Percentiles rank a stretch among this genome's conserved stretches.
These are phyloP conservation scores for Colletotrichum eleusines DNA, from an alignment of 2,329 filamentous ascomycete species.

Conservation along the genomic window DNA sequence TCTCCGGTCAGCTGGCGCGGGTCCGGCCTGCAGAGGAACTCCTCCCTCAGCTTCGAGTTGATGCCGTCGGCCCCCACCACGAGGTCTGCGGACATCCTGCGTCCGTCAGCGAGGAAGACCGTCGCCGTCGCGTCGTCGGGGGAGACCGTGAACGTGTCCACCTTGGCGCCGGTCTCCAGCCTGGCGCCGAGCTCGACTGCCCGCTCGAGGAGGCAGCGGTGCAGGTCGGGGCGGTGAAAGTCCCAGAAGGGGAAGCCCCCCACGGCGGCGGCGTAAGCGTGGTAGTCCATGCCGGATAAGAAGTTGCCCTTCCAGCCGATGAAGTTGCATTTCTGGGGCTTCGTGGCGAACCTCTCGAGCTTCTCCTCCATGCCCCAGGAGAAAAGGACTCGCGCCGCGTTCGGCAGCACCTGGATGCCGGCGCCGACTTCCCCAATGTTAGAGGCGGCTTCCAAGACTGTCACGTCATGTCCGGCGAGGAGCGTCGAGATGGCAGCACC, in stretches of 20 bases:
- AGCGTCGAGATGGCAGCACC: constrained; percentile 35
- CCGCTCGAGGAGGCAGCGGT: constrained; percentile 33
- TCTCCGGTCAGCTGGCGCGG: constrained; percentile 47
- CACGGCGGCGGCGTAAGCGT: constrained; percentile 34
- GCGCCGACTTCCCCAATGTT: constrained; percentile 42
- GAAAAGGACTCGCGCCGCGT: constrained; percentile 36
- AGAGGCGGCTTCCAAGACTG: constrained; percentile 37
- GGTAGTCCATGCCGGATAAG: constrained; percentile 38
- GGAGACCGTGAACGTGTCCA: constrained; percentile 36
- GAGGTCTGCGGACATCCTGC: constrained; percentile 51
- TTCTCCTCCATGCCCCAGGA: constrained; percentile 42
- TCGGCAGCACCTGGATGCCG: constrained; percentile 42
- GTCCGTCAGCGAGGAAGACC: constrained; percentile 44
- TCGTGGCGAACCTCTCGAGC: constrained; percentile 41
- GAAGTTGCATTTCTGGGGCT: constrained; percentile 35
- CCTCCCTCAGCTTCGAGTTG: constrained; percentile 47
- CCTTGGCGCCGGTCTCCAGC: constrained; percentile 28
- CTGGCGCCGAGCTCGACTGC: constrained; percentile 38
- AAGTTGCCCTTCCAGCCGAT: constrained; percentile 42
- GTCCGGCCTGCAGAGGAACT: constrained; percentile 29
- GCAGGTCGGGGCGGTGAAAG: constrained; percentile 43
- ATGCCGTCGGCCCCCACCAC: constrained; percentile 61
- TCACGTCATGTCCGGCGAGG: constrained; percentile 38
- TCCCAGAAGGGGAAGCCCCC: constrained; percentile 41
- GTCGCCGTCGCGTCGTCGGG: constrained; percentile 10